Percentiles rank a stretch among this genome's conserved stretches.
phyloP scores from a whole-genome alignment of 495 filamentous ascomycete species.

The Pyrenopolyporus hunteri region DNA sequence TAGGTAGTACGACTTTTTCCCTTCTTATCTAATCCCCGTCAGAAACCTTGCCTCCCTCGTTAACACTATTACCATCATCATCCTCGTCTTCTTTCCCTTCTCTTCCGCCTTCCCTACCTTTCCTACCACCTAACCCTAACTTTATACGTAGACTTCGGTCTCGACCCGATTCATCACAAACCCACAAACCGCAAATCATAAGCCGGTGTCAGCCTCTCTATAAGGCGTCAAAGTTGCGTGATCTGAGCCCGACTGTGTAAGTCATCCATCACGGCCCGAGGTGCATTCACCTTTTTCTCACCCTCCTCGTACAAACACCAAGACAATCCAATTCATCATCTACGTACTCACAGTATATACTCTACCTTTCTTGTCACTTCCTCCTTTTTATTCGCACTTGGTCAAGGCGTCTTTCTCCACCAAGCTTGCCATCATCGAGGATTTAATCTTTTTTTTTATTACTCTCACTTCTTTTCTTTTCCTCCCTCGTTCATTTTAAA shows the following conservation, averaged over 20 bases:
- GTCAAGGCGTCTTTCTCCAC: constrained; percentile 39
- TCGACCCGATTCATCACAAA: constrained; percentile 10
- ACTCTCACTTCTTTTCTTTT: no score
- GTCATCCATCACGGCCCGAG: constrained; percentile 33
- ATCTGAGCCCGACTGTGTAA: constrained; percentile 25
- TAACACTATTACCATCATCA: background rate
- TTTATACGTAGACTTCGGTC: background rate
- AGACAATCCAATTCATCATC: background rate
- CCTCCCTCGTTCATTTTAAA: constrained; percentile 28
- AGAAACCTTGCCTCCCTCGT: background rate
- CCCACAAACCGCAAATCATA: constrained; percentile 1
- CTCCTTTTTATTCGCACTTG: constrained; percentile 27
- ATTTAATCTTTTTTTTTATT: no score
- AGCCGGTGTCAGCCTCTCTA: background rate
- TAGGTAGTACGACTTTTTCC: no score
- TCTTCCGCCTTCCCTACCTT: constrained; percentile 28
- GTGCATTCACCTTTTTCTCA: constrained; percentile 27
- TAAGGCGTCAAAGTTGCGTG: constrained; percentile 7
- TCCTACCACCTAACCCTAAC: constrained; percentile 14
- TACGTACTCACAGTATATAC: background rate
- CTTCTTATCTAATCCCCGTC: background rate
- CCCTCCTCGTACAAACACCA: no score
- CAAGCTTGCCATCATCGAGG: constrained; percentile 18
- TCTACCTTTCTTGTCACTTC: constrained; percentile 14
- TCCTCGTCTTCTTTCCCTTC: constrained; percentile 1